Base-by-base conservation (phyloP, 768 basidiomycete genomes). In the Termitomyces eurrhizus region DNA sequence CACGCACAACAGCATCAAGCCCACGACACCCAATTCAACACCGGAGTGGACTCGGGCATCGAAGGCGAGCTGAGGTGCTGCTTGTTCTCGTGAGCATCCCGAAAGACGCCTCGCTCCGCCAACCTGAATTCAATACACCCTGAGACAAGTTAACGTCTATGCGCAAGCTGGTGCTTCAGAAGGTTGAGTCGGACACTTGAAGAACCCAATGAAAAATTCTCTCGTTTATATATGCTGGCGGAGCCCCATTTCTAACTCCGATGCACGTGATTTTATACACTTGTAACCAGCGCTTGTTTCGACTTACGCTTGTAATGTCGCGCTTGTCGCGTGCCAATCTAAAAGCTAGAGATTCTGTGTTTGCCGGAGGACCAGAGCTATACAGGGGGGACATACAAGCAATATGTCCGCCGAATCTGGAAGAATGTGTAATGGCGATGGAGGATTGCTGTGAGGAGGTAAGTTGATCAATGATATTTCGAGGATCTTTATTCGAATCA, bases 381-480 rank as follows among this genome's bases (percentile, higher is more conserved):
- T 84, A 89, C 64, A 78, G 84, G 1, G 82, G 83, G 0, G 90
- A 92, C 46, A 78, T 73, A 6, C 80, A 87, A 62, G 82, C 84
- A 0, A 78, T 81, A 59, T 92, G 89, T 66, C 89, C 89, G 3
- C 88, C 85, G 0, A 84, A 84, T 71, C 76, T 92, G 18, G 80
- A 80, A 56, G 90, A 91, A 72, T 91, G 90, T 67, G 90, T 92
- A 4, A 75, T 81, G 64, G 86, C 87, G 0, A 84, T 92, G 82
- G 88, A 91, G 66, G 88, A 90, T 65, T 91, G 90, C 65, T 92
- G 89, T 67, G 87, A 90, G 69, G 87, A 91, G 84, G 88, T 85
- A 60, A 56, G 59, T 57, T 29, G 11, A 52, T 39, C 16, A 35
- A 50, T 12, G 37, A 14, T 21, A 29, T 37, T 26, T 9, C 24